These are phyloP conservation scores for Eucalyptus fibrosa DNA, from an alignment of 345 rosid species.

Conservation along the genomic window DNA sequence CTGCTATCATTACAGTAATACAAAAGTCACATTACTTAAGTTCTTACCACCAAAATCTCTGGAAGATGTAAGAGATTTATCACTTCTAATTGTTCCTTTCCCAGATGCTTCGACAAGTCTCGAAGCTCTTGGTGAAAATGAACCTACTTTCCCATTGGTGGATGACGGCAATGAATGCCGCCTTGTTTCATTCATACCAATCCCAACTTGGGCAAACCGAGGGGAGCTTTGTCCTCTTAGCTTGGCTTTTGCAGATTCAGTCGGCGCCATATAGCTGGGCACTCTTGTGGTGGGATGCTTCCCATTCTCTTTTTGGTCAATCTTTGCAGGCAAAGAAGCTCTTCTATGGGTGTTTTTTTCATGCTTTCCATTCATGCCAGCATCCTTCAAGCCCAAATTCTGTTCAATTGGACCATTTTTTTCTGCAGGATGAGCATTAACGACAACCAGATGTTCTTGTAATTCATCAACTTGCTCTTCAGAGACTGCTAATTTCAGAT, in stretches of 20 bases:
- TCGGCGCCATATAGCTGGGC: slow-evolving; percentile 88
- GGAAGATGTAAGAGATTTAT: slow-evolving; percentile 50
- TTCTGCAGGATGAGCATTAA: not conserved
- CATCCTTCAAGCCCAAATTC: slow-evolving; percentile 19
- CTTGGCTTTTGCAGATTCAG: slow-evolving; percentile 80
- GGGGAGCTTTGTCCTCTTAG: slow-evolving; percentile 68
- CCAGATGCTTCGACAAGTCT: slow-evolving; percentile 38
- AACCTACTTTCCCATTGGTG: slow-evolving; percentile 27
- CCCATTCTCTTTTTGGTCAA: slow-evolving; percentile 42
- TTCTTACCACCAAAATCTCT: slow-evolving; percentile 53
- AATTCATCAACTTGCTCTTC: not conserved
- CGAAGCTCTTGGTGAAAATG: slow-evolving; percentile 55
- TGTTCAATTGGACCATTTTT: slow-evolving; percentile 12
- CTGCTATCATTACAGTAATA: not conserved
- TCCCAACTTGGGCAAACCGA: slow-evolving; percentile 24
- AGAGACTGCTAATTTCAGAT: not conserved
- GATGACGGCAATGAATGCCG: slow-evolving; percentile 77
- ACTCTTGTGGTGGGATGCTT: slow-evolving; percentile 31
- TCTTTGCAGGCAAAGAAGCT: slow-evolving; percentile 51
- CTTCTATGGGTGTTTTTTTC: slow-evolving; percentile 42
- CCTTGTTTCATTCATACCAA: slow-evolving; percentile 40
- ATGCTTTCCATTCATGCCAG: slow-evolving; percentile 15
- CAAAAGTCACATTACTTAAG: not conserved
- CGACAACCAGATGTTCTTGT: not conserved
- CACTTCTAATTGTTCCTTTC: slow-evolving; percentile 42